Base-by-base conservation (phyloP, 2,329 filamentous ascomycete species). In the Fusarium sp. region DNA sequence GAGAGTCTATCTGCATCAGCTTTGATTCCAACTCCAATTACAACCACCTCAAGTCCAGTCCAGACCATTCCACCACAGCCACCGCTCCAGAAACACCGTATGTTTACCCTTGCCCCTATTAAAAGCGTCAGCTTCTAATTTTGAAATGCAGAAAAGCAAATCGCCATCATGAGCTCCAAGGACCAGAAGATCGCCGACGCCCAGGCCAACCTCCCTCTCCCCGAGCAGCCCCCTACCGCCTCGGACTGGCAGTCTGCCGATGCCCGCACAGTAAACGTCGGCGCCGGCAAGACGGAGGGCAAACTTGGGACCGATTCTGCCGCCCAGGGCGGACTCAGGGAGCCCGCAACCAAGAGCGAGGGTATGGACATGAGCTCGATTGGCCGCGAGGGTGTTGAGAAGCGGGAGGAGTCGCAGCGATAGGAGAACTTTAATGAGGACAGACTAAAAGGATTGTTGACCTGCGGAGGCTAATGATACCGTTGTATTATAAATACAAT, bases 221-320 rank as follows among this genome's bases (percentile, higher is more conserved):
- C 93, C 16, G 92, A 95, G 3, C 86, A 95, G 71, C 93, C 93
- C 23, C 92, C 92, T 2, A 83, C 82, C n/a, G 82, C 89, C n/a
- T 92, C 92, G 6, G 93, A 96, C 85, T 94, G 90, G 87, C 90
- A 95, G 78, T 93, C 91, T 0, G 84, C 87, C 53, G 92, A 95
- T 75, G 86, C 86, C 34, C 83, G 88, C 67, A 93, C 83, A 60
- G 90, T 93, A 77, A 92, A 93, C 76, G 89, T 93, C 50, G 91
- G 91, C 68, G 88, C 90, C 37, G 91, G 91, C 18, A 81, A 86
- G 64, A 51, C 64, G n/a, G 78, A 87, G 71, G 86, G 83, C 55
- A 85, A 87, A 66, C 81, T 90, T 47, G 87, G 88, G 5, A 85
- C 84, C 1, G 85, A 82, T 40, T 79, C 79, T 18, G 84, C 80